Percentiles rank a stretch among this genome's conserved stretches.
These are phyloP conservation scores for Phyllosticta citribraziliensis DNA, from an alignment of 2,329 filamentous ascomycete genomes.

Conservation along the genomic window DNA sequence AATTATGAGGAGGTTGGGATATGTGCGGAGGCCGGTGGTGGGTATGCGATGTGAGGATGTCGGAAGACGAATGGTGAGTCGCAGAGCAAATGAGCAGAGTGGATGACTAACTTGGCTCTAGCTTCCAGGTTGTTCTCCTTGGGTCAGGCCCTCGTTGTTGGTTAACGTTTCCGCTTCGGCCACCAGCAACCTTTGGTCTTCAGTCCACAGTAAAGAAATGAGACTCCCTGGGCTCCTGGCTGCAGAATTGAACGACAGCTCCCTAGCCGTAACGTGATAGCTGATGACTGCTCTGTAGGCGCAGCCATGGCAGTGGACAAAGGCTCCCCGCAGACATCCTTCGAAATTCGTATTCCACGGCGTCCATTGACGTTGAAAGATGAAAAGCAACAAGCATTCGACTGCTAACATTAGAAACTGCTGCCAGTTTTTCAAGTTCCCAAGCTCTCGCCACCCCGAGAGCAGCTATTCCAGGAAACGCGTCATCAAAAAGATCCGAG, in stretches of 20 bases:
- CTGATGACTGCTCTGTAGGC: too few relatives aligned
- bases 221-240: too few relatives aligned
- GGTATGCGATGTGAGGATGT: background rate
- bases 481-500: background rate
- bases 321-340: too few relatives aligned
- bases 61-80: background rate
- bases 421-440: background rate
- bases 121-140: background rate
- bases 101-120: background rate
- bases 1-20: background rate
- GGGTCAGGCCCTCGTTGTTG: too few relatives aligned
- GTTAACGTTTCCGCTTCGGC: too few relatives aligned
- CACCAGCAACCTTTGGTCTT: too few relatives aligned
- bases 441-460: background rate
- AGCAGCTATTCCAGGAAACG: background rate
- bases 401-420: background rate
- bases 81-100: background rate
- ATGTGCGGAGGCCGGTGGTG: background rate
- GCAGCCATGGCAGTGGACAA: too few relatives aligned
- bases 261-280: too few relatives aligned
- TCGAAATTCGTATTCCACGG: too few relatives aligned
- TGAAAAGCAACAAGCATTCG: background rate
- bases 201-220: too few relatives aligned
- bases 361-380: too few relatives aligned
- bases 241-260: too few relatives aligned